These are phyloP conservation scores for Cyberlindnera suaveolens DNA, from an alignment of 805 yeast genomes.

Conservation along the genomic window DNA sequence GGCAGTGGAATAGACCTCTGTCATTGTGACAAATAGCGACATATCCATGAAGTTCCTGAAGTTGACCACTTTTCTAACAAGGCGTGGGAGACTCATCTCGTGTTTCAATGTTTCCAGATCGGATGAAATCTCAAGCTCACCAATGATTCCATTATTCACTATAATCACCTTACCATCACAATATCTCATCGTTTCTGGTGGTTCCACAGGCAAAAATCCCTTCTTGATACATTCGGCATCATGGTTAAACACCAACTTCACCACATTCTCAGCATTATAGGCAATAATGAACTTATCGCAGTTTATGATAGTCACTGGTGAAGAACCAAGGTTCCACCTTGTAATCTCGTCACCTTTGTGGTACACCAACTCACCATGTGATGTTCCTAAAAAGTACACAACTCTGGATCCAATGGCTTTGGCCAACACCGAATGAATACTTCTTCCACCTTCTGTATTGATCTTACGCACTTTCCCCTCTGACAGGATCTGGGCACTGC, in stretches of 20 bases:
- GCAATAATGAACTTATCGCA: constrained; percentile 7
- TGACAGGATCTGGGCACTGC: constrained; percentile 6
- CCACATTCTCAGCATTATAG: constrained; percentile 15
- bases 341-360: background rate
- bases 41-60: constrained; percentile 20
- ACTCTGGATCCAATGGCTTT: constrained; percentile 4
- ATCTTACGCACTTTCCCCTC: constrained; percentile 4
- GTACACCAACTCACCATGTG: constrained; percentile 16
- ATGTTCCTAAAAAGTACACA: constrained; percentile 17
- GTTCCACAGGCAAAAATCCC: constrained; percentile 16
- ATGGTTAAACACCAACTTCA: constrained; percentile 4
- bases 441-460: constrained; percentile 4
- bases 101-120: constrained; percentile 1
- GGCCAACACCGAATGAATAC: constrained; percentile 15
- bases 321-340: constrained; percentile 14
- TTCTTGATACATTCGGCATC: constrained; percentile 2
- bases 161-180: constrained; percentile 1
- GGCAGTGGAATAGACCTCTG: constrained; percentile 6
- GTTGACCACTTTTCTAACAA: constrained; percentile 15
- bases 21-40: constrained; percentile 16
- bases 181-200: constrained; percentile 6
- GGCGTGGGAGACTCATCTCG: constrained; percentile 5
- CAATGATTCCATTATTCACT: constrained; percentile 1
- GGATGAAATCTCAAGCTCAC: background rate
- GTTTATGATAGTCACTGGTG: constrained; percentile 20